Evolutionary conservation across 177 flowering plant species (phyloP).

Genomic region (Vitis hybrid): DNA sequence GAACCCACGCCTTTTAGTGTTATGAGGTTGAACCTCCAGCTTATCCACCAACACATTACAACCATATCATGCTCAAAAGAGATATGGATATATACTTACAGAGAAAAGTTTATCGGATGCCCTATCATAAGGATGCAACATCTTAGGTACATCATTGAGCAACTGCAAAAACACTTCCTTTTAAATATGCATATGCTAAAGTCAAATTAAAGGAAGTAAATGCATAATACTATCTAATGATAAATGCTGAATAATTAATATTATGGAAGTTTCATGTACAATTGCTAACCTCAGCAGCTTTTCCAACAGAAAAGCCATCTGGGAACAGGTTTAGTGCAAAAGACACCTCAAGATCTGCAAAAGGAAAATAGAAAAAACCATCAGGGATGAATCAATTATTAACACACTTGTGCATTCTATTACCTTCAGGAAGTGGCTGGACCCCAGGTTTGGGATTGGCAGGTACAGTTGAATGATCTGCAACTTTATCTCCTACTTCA

Average conservation of each 20-base stretch:
- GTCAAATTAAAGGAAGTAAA: not conserved
- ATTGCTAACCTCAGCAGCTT: constrained; percentile 20
- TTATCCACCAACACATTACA: not conserved
- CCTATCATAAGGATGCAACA: constrained; percentile 23
- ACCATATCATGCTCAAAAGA: not conserved
- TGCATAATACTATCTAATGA: not conserved
- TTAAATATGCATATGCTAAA: not conserved
- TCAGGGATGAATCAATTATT: not conserved
- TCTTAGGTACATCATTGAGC: constrained; percentile 11
- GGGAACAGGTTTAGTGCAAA: constrained; percentile 17
- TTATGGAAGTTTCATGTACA: not conserved
- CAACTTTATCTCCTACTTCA: not conserved
- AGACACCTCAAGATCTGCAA: constrained; percentile 22
- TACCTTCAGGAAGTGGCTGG: constrained; percentile 15
- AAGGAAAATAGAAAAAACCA: not conserved
- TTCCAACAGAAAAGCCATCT: constrained; percentile 20
- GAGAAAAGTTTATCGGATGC: constrained; percentile 19
- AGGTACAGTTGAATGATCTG: constrained; percentile 10
- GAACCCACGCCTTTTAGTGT: not conserved
- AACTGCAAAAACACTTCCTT: constrained; percentile 2
- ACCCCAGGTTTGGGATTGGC: constrained; percentile 4
- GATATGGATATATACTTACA: constrained; percentile 11
- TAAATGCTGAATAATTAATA: not conserved
- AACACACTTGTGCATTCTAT: not conserved
- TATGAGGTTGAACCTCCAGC: not conserved